Evolutionary conservation across 1,284 basidiomycete species (phyloP).

Genomic region (Pyrrhoderma lamaoense): DNA sequence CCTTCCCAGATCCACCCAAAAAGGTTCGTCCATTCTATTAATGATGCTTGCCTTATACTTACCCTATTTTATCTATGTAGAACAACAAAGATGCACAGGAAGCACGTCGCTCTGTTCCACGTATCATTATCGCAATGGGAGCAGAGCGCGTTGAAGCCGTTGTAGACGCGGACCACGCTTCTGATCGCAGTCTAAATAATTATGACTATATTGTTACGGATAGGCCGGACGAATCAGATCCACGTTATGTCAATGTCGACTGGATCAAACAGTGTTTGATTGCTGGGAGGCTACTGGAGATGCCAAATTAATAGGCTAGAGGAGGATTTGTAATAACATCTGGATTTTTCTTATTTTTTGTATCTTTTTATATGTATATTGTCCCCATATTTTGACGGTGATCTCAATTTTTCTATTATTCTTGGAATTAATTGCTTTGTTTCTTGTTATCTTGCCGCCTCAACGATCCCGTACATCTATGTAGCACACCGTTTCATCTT

Average conservation of each 20-base stretch:
- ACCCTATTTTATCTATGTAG: neutral
- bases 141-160: slow-evolving; percentile 59
- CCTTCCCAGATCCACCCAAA: slow-evolving; percentile 41
- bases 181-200: slow-evolving; percentile 24
- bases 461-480: too few species aligned
- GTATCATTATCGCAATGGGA: slow-evolving; percentile 69
- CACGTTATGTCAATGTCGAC: slow-evolving; percentile 40
- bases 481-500: too few species aligned
- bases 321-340: too few species aligned
- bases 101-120: slow-evolving; percentile 29
- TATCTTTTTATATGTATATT: too few species aligned
- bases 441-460: too few species aligned
- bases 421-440: too few species aligned
- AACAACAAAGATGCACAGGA: slow-evolving; percentile 1
- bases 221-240: slow-evolving; percentile 26
- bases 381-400: too few species aligned
- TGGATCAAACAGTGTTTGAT: slow-evolving; percentile 84
- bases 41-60: neutral
- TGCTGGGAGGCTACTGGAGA: slow-evolving; percentile 38
- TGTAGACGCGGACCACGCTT: slow-evolving; percentile 31
- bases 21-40: slow-evolving; percentile 28
- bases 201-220: slow-evolving; percentile 66
- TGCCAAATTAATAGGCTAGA: too few species aligned
- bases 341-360: too few species aligned
- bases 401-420: too few species aligned